Base-by-base conservation (phyloP, 805 yeast genomes). In the Kodamaea restingae region DNA sequence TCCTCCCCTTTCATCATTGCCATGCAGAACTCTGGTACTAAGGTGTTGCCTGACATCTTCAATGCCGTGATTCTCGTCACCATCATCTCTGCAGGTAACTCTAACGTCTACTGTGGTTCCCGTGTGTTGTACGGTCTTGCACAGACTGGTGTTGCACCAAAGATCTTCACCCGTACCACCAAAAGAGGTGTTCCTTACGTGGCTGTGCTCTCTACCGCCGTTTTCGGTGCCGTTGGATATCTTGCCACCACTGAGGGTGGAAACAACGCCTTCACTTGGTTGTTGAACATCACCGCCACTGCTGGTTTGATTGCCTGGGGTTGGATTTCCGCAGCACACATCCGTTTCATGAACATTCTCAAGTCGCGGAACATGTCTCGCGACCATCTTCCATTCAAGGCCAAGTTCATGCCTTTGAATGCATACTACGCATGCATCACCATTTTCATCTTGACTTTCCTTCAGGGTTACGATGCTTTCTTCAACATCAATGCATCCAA, bases 291-390 rank as follows among this genome's bases (percentile, higher is more conserved):
- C 50, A 75, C 86, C n/a, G 84, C 85, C 20, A 81, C 82, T 35
- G 81, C 88, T 8, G 90, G 90, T 43, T 70, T 83, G 48, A 79
- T 82, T 49, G 73, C 85, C 12, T 81, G 90, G 90, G 72, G 78
- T 35, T 74, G 78, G 56, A 81, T 83, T 44, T 70, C 80, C 20
- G 59, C 74, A 33, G 67, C 84, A 2, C 90, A 82, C 60, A 61
- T 84, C 41, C 69, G 90, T 56, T 84, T 83, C 62, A 83, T 83
- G 81, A 59, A 67, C 29, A 80, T 82, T 24, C 63, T 86, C 50
- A 75, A 72, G 49, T 56, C 65, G 15, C 76, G 88, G 57, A 80
- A 80, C 36, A 80, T 84, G 40, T 67, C 81, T 18, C 67, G 95
- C 52, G 80, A 81, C 49, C 70, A 74, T 8, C 68, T 86, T 41